A percentile compares a stretch with the other conserved stretches of the same genome.
These are phyloP conservation scores for Neurospora sp. DNA, from an alignment of 495 filamentous ascomycete species.

Conservation along the genomic window DNA sequence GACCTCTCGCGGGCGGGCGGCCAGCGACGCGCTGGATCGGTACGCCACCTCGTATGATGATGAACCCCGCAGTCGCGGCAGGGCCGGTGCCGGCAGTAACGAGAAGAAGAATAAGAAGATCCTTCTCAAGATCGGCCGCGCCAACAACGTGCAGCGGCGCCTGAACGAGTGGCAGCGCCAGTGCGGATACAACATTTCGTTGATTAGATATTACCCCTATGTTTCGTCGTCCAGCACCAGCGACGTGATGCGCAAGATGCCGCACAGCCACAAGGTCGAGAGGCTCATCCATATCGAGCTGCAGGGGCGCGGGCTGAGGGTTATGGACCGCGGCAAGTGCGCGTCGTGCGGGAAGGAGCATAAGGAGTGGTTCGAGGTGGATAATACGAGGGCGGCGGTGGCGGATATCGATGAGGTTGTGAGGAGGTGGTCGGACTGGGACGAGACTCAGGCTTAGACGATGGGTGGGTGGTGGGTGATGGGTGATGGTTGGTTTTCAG, in stretches of 20 bases:
- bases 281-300: conserved; percentile 86
- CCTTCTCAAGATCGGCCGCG: conserved; percentile 85
- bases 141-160: conserved; percentile 81
- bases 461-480: background rate
- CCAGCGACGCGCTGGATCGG: conserved; percentile 57
- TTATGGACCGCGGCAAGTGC: conserved; percentile 48
- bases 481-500: background rate
- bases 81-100: conserved; percentile 5
- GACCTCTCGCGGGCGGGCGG: conserved; percentile 39
- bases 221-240: conserved; percentile 39
- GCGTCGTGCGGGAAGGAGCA: conserved; percentile 77
- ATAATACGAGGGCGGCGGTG: conserved; percentile 60
- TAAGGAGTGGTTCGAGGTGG: conserved; percentile 92
- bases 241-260: conserved; percentile 54
- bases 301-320: conserved; percentile 52
- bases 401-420: conserved; percentile 74
- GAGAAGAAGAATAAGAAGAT: conserved; percentile 37
- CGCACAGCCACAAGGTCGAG: conserved; percentile 82
- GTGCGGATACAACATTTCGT: conserved; percentile 75
- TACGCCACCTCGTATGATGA: conserved; percentile 29
- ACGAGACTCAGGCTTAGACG: conserved; percentile 22
- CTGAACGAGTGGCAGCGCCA: conserved; percentile 89
- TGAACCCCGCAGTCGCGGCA: conserved; percentile 1
- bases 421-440: conserved; percentile 80
- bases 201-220: conserved; percentile 91